Evolutionary conservation across 352 stramenopile species (phyloP), one percentile per base, ranked within the genome.

Genomic region (Globisporangium acanthophoron): DNA sequence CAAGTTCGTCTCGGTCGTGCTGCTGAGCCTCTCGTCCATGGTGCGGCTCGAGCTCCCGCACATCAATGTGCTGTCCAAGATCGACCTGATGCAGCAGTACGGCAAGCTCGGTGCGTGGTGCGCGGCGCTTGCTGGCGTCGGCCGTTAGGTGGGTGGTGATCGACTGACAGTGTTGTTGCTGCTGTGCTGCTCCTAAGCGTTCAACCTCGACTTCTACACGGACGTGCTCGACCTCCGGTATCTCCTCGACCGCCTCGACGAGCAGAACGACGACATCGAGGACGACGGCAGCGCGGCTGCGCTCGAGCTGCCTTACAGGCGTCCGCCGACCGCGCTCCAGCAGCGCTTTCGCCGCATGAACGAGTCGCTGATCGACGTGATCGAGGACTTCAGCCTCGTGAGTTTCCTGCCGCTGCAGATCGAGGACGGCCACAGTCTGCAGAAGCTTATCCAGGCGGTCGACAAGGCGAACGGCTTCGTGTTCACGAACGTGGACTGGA

Each of bases 21-120:
- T 99, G 53, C 78, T 99, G 46, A 97, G 93, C 49, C 81, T 99
- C 44, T 97, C 87, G 61, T 97, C 96, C 13, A 99, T 99, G 97
- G 96, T 97, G 45, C 78, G 78, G 15, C 85, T 99, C 33, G 97
- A 99, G 64, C 72, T 99, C 15, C 97, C 97, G 24, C 96, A 99
- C 67, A 85, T 99, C 20, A 99, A 99, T 69, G 88, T 99, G 13
- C 75, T 99, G 4, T 98, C 95, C 39, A 99, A 99, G 78, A 97
- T 98, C 57, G 97, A 99, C 77, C 76, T 99, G 29, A 96, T 99
- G 55, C 78, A 98, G 62, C 85, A 93, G 41, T 96, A 96, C 54
- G 88, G 88, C 56, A 87, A 87, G 62, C 71, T 90, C n/a, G 78
- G 71, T 88, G 49, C 11, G 16, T 43, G 4, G 15, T 54, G 8